phyloP scores from a whole-genome alignment of 371 early-diverging fungal species.

The Thermomucor indicae-seudaticae region DNA sequence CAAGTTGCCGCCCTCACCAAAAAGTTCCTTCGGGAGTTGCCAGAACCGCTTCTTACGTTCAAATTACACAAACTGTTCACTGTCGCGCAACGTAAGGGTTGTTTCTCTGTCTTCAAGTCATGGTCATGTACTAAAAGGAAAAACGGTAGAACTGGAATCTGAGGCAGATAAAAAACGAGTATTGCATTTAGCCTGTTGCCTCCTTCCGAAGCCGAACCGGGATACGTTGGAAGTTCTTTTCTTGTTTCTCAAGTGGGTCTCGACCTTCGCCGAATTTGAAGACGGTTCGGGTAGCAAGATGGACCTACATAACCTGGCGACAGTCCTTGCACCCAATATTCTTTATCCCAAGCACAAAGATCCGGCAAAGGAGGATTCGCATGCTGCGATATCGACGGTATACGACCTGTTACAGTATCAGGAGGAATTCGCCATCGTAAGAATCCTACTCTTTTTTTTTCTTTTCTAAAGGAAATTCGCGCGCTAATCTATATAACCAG shows the following conservation, averaged over 20 bases:
- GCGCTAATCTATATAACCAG: slow-evolving; percentile 12
- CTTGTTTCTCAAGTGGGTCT: slow-evolving; percentile 82
- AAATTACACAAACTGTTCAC: slow-evolving; percentile 84
- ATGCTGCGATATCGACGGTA: slow-evolving; percentile 72
- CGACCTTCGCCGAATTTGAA: slow-evolving; percentile 62
- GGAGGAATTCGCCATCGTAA: slow-evolving; percentile 72
- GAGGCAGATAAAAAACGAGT: slow-evolving; percentile 56
- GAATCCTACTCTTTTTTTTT: background rate
- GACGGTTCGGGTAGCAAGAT: slow-evolving; percentile 83
- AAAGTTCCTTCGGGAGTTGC: slow-evolving; percentile 90
- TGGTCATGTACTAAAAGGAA: background rate
- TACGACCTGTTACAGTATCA: slow-evolving; percentile 69
- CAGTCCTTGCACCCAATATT: slow-evolving; percentile 91
- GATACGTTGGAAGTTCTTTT: slow-evolving; percentile 89
- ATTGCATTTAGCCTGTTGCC: slow-evolving; percentile 75
- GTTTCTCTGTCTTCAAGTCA: background rate
- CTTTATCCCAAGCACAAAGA: slow-evolving; percentile 84
- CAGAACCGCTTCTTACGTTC: slow-evolving; percentile 91
- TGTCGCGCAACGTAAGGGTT: slow-evolving; percentile 63
- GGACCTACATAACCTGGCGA: slow-evolving; percentile 86
- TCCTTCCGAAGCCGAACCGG: slow-evolving; percentile 89
- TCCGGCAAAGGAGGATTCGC: slow-evolving; percentile 53
- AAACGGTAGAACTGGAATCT: slow-evolving; percentile 45
- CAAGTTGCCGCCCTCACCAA: slow-evolving; percentile 93
- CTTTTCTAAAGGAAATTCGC: background rate